Percentiles rank a stretch among this genome's conserved stretches.
Conservation (phyloP, 2,329 filamentous ascomycete species). For the Colletotrichum tofieldiae region DNA sequence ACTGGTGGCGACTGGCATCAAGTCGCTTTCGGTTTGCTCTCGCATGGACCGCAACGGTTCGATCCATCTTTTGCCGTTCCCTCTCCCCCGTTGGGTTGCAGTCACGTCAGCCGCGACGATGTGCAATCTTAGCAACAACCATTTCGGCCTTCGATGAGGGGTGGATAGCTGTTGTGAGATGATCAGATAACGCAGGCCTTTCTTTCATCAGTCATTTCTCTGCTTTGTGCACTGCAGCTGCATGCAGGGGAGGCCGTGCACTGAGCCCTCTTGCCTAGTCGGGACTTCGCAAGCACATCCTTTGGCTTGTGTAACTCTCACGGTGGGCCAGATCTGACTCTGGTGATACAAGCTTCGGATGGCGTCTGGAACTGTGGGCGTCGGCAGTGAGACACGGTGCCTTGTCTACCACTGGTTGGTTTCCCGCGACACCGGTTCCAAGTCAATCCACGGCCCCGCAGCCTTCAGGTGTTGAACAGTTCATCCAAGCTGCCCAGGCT, state of each 20-base stretch:
- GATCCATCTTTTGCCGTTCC: neutral
- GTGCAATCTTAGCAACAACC: no score
- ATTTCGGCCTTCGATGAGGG: neutral
- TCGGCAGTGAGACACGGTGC: slow-evolving; percentile 29
- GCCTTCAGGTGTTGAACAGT: neutral
- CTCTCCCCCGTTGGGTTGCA: neutral
- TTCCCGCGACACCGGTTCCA: neutral
- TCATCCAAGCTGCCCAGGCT: neutral
- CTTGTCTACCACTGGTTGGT: neutral
- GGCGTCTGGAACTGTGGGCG: neutral
- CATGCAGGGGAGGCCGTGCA: slow-evolving; percentile 8
- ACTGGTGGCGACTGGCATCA: no score
- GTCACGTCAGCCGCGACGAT: neutral
- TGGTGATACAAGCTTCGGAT: slow-evolving; percentile 3
- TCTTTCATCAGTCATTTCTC: neutral
- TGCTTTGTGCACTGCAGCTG: neutral
- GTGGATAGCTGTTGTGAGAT: neutral
- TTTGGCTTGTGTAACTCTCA: slow-evolving; percentile 2
- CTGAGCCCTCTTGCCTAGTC: neutral
- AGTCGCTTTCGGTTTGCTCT: slow-evolving; percentile 15
- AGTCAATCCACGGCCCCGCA: neutral
- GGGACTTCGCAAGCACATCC: neutral
- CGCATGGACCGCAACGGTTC: neutral
- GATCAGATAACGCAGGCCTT: slow-evolving; percentile 20
- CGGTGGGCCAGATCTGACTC: slow-evolving; percentile 3